A percentile compares a stretch with the other conserved stretches of the same genome.
Evolutionary conservation across 2,329 filamentous ascomycete genomes (phyloP).

Genomic region (Aspergillus melleus): DNA sequence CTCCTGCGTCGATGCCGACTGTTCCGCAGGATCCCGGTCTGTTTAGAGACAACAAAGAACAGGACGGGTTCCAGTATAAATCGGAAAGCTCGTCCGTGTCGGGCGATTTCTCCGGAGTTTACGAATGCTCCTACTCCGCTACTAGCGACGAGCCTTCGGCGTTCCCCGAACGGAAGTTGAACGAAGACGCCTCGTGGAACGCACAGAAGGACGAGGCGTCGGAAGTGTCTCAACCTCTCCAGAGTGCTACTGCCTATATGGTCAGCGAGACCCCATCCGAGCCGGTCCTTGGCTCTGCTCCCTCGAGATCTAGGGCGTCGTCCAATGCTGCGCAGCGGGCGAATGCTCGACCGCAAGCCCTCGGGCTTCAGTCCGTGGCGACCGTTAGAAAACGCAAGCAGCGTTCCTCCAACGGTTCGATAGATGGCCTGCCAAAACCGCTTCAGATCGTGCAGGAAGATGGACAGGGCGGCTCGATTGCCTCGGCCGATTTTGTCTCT

Average conservation of each 20-base stretch:
- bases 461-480: slow-evolving; percentile 42
- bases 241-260: slow-evolving; percentile 36
- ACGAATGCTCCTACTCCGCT: slow-evolving; percentile 35
- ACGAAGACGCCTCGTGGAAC: slow-evolving; percentile 35
- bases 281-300: slow-evolving; percentile 25
- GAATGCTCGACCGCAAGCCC: slow-evolving; percentile 29
- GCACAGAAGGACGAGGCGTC: slow-evolving; percentile 25
- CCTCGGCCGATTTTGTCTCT: slow-evolving; percentile 43
- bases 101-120: slow-evolving; percentile 33
- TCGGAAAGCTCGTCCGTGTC: slow-evolving; percentile 41
- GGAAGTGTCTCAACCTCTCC: slow-evolving; percentile 24
- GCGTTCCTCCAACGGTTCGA: slow-evolving; percentile 24
- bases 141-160: slow-evolving; percentile 31
- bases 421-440: slow-evolving; percentile 32
- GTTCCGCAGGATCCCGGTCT: slow-evolving; percentile 18
- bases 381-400: slow-evolving; percentile 40
- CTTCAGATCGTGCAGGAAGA: slow-evolving; percentile 47
- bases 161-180: slow-evolving; percentile 31
- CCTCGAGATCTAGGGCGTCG: slow-evolving; percentile 25
- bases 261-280: slow-evolving; percentile 37
- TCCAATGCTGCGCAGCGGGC: slow-evolving; percentile 25
- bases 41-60: slow-evolving; percentile 19
- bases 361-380: slow-evolving; percentile 32
- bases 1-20: slow-evolving; percentile 24
- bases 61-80: slow-evolving; percentile 35